phyloP scores from a whole-genome alignment of 148 eudicot genomes.

The Euryodendron excelsum region DNA sequence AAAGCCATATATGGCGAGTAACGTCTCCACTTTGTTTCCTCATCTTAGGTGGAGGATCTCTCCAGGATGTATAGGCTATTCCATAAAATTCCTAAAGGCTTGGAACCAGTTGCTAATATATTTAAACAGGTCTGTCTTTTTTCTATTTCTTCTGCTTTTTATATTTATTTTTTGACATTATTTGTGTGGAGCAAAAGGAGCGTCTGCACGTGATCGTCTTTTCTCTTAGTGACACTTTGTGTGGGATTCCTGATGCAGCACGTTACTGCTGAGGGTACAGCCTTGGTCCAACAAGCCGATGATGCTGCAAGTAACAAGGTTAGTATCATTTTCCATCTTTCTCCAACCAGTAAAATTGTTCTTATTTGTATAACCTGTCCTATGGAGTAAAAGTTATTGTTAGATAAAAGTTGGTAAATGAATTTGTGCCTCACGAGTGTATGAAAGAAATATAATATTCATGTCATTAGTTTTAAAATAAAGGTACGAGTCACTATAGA shows the following conservation, averaged over 20 bases:
- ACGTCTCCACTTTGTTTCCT: neutral
- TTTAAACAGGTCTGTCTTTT: neutral
- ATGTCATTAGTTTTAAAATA: neutral
- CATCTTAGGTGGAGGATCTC: constrained; percentile 38
- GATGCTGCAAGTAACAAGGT: constrained; percentile 62
- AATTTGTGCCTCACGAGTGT: neutral
- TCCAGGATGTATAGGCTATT: constrained; percentile 56
- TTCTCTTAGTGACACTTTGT: neutral
- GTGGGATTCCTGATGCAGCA: neutral
- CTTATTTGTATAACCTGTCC: constrained; percentile 48
- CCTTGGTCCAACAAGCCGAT: constrained; percentile 57
- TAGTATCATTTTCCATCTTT: neutral
- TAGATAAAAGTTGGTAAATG: neutral
- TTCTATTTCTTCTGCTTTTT: neutral
- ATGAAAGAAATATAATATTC: neutral
- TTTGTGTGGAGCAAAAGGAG: neutral
- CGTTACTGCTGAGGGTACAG: constrained; percentile 37
- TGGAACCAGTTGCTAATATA: constrained; percentile 47
- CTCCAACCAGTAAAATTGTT: too few species aligned
- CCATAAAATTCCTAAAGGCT: constrained; percentile 39
- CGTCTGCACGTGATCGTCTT: neutral
- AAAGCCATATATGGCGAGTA: too few species aligned
- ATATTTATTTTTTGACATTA: neutral
- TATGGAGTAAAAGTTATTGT: too few species aligned
- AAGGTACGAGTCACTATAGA: neutral